Percentiles rank a stretch among this genome's conserved stretches.
phyloP scores from a whole-genome alignment of 2,329 filamentous ascomycete species.

The Penicillium sp. region DNA sequence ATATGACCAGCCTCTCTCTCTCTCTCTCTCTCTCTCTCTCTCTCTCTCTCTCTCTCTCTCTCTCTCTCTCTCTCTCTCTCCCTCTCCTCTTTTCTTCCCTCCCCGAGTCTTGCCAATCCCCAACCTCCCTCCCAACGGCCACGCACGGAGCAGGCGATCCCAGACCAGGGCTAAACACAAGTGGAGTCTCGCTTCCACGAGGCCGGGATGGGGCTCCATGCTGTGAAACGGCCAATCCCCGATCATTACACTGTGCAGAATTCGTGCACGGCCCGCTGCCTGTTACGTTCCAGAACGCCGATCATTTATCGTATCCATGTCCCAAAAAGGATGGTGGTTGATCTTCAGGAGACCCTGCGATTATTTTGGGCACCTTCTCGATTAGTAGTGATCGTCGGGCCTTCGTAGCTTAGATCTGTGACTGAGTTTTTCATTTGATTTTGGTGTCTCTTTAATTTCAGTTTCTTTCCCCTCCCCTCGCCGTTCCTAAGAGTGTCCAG shows the following conservation, averaged over 20 bases:
- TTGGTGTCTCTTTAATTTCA: too few species aligned
- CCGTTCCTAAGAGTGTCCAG: neutral
- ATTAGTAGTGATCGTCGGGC: neutral
- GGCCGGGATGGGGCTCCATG: constrained; percentile 15
- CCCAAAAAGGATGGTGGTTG: constrained; percentile 5
- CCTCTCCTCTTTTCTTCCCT: neutral
- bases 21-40: too few species aligned
- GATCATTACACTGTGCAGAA: constrained; percentile 17
- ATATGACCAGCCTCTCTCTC: neutral
- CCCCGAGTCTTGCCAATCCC: neutral
- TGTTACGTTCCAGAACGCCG: constrained; percentile 23
- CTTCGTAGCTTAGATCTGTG: neutral
- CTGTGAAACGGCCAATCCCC: constrained; percentile 19
- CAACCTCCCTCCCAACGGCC: neutral
- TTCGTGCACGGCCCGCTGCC: constrained; percentile 16
- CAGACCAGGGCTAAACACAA: constrained; percentile 12
- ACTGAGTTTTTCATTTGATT: too few species aligned
- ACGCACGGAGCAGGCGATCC: constrained; percentile 24
- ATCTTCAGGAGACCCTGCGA: constrained; percentile 21
- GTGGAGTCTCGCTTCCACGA: constrained; percentile 29
- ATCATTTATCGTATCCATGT: constrained; percentile 15
- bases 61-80: too few species aligned
- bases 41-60: too few species aligned
- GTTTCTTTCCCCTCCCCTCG: neutral
- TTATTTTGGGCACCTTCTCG: neutral